phyloP scores from a whole-genome alignment of 495 filamentous ascomycete genomes.

The Aspergillus sclerotioniger region DNA sequence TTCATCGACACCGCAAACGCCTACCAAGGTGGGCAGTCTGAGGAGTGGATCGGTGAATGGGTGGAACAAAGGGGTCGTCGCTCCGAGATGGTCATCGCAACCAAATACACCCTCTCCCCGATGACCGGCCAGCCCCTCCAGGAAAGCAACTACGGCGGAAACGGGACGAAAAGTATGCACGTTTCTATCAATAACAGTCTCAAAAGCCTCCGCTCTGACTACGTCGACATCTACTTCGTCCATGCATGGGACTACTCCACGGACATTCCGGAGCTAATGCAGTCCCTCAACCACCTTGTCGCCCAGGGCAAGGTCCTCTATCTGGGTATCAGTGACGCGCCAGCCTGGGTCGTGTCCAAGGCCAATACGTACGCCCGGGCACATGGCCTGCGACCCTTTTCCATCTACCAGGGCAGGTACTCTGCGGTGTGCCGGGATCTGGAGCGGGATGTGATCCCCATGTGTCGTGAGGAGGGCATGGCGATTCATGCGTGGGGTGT shows the following conservation, averaged over 20 bases:
- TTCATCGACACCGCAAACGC: constrained; percentile 16
- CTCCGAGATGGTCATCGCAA: constrained; percentile 67
- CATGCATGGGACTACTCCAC: constrained; percentile 68
- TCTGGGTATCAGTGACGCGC: constrained; percentile 65
- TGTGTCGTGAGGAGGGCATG: constrained; percentile 67
- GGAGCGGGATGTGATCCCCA: constrained; percentile 69
- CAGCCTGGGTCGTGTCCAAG: constrained; percentile 66
- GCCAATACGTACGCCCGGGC: constrained; percentile 64
- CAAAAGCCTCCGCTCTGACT: constrained; percentile 60
- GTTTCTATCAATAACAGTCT: constrained; percentile 53
- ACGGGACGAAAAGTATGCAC: constrained; percentile 57
- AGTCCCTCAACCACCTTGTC: constrained; percentile 61
- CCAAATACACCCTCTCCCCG: constrained; percentile 61
- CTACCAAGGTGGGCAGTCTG: constrained; percentile 9
- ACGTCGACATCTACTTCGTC: constrained; percentile 59
- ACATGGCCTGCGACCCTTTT: constrained; percentile 61
- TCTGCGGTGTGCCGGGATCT: constrained; percentile 59
- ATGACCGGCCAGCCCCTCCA: constrained; percentile 29
- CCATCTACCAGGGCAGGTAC: constrained; percentile 67
- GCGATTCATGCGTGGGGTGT: constrained; percentile 59
- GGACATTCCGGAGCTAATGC: constrained; percentile 68
- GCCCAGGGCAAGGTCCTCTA: constrained; percentile 64
- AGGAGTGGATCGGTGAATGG: constrained; percentile 14
- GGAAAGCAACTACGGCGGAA: constrained; percentile 57
- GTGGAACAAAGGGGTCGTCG: constrained; percentile 31